Base-by-base conservation (phyloP, 1,284 basidiomycete genomes). In the Leccinum pachyderme region DNA sequence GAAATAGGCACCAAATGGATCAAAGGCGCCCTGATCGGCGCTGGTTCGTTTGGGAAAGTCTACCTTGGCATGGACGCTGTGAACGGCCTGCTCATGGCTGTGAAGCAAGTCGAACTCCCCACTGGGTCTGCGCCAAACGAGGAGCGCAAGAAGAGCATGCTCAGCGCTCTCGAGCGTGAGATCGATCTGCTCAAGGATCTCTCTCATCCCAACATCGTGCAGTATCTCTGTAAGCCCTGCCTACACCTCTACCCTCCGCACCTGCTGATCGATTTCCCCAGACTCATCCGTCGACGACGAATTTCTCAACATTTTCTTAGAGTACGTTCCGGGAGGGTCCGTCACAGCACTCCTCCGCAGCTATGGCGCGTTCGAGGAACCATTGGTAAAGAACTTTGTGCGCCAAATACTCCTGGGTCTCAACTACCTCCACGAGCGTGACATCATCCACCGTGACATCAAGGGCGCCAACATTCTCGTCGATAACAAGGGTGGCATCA, bases 401-500 rank as follows among this genome's bases (percentile, higher is more conserved):
- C 82, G 91, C 11, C 97, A 99, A 72, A 98, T 98, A 62, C 77
- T 98, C 28, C 85, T 87, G 37, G 97, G 97, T 4, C 80, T 99
- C 44, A 83, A 87, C 62, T 99, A 98, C 67, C 81, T 99, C 8
- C 97, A 99, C 68, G 89, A 91, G 61, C 84, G 90, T 8, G 94
- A 93, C 63, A 98, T 99, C 70, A 95, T 99, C 55, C 96, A 99
- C 72, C 91, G 96, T 27, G 96, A 99, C 68, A 98, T 99, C 77
- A 99, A 98, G 68, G 96, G 96, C 25, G 96, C 93, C 43, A 98
- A 99, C 70, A 97, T 99, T 56, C 83, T 99, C 53, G 95, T 98
- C 11, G 96, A 99, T 72, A 98, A 98, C 78, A 98, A 97, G 73
- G 95, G 95, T 7, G 94, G 94, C 9, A 90, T 98, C 77, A 99